Evolutionary conservation across 106 monocot genomes (phyloP).

Genomic region (Platanthera guangdongensis): DNA sequence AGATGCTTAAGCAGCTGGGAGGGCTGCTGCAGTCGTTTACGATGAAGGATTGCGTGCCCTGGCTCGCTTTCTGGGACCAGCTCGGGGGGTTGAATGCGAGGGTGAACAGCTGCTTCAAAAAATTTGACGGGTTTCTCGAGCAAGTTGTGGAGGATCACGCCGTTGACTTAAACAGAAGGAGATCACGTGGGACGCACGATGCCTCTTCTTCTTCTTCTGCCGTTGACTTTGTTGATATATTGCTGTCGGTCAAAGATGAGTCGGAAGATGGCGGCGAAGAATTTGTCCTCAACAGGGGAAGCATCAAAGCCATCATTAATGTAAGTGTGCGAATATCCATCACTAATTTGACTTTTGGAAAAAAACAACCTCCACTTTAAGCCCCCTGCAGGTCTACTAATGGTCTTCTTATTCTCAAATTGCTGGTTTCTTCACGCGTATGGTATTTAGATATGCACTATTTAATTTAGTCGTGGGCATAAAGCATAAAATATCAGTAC

Average conservation of each 20-base stretch:
- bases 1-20: background rate
- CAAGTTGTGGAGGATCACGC: background rate
- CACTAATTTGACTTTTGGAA: too few species aligned
- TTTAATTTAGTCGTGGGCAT: too few species aligned
- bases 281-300: background rate
- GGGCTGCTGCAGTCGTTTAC: background rate
- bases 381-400: too few species aligned
- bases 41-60: background rate
- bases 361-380: background rate
- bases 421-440: too few species aligned
- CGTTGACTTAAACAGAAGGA: background rate
- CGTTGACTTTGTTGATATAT: conserved; percentile 11
- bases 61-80: background rate
- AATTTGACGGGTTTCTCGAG: background rate
- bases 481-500: too few species aligned
- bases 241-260: conserved; percentile 7
- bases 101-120: background rate
- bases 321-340: background rate
- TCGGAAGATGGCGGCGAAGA: too few species aligned
- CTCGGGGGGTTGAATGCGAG: background rate
- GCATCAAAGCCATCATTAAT: background rate
- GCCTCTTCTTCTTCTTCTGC: too few species aligned
- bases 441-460: too few species aligned
- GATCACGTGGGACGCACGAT: background rate
- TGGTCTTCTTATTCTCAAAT: too few species aligned